These are phyloP conservation scores for Kondoa malvinella DNA, from an alignment of 768 basidiomycete species.

Conservation along the genomic window DNA sequence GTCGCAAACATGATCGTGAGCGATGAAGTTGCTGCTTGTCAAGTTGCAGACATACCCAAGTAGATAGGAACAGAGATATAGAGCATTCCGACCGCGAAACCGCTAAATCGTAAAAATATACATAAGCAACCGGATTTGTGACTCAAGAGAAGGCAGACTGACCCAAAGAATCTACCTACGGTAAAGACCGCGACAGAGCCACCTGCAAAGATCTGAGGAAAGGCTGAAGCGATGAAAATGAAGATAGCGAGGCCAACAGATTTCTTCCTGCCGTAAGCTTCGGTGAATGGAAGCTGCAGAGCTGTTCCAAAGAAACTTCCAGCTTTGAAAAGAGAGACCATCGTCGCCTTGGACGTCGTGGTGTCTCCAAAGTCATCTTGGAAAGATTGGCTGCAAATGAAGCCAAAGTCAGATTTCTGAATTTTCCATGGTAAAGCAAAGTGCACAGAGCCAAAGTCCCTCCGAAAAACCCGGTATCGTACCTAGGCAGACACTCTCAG, in stretches of 20 bases:
- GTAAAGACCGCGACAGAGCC: conserved; percentile 17
- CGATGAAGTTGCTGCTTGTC: no score
- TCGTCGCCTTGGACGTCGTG: conserved; percentile 16
- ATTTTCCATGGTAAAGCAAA: no score
- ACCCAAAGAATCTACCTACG: conserved; percentile 15
- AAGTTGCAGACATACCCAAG: no score
- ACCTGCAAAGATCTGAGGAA: conserved; percentile 23
- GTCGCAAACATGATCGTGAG: no score
- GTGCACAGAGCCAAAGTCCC: conserved; percentile 12
- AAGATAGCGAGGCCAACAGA: conserved; percentile 22
- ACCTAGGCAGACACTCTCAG: not conserved
- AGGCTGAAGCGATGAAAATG: conserved; percentile 25
- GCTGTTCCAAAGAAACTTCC: conserved; percentile 26
- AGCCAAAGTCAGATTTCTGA: no score
- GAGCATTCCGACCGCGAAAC: conserved; percentile 24
- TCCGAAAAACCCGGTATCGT: conserved; percentile 10
- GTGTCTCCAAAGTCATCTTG: not conserved
- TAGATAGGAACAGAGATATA: conserved; percentile 24
- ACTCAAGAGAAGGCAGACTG: no score
- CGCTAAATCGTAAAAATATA: no score
- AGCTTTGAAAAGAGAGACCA: conserved; percentile 27
- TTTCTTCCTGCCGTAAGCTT: conserved; percentile 23
- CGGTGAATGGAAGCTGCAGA: conserved; percentile 23
- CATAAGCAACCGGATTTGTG: no score
- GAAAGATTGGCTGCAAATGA: no score